Evolutionary conservation across 768 basidiomycete genomes (phyloP), one percentile per base, ranked within the genome.

Genomic region (Tylopilus vinaceipallidus): DNA sequence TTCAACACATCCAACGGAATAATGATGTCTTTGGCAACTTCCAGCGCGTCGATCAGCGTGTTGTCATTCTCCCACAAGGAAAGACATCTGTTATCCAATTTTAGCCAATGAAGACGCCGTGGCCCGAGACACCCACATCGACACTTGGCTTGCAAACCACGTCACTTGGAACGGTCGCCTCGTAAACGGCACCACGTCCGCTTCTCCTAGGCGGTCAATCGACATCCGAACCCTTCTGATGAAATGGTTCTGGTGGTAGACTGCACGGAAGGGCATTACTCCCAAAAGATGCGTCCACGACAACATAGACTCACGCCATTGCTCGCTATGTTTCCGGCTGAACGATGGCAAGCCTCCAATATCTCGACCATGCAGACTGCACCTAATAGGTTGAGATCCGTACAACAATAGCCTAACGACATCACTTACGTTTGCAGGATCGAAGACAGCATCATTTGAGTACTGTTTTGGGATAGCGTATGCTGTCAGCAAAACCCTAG

Each of bases 131-230:
- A 67, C 81, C 34, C 58, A 85, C 84, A 81, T 79, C 0, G 78
- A 74, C 6, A 86, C 71, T 56, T 86, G 86, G 52, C 79, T 83
- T 27, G 79, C 71, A 55, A 86, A 86, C 88, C 88, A 90, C 38
- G 76, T 75, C 46, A 82, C 78, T 56, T 84, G 80, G 65, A 80
- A 88, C 1, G 88, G 88, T 0, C 86, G 78, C 23, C 86, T 74
- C 17, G 82, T 79, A 26, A 90, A 71, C 57, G 81, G 69, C 51
- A 84, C 73, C 0, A 76, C 80, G 30, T 79, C 73, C 3, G 71
- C 66, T 30, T 76, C 72, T n/a, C 71, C 72, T 14, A 84, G 65
- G 44, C 78, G 75, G 41, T 76, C 72, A 17, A 86, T 73, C 16
- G 82, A 73, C 23, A 70, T 60, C 58, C 78, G 80, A 40, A 83